A percentile compares a stretch with the other conserved stretches of the same genome.
Evolutionary conservation across 371 early-diverging fungal genomes (phyloP).

Genomic region (Phascolomyces articulosus): DNA sequence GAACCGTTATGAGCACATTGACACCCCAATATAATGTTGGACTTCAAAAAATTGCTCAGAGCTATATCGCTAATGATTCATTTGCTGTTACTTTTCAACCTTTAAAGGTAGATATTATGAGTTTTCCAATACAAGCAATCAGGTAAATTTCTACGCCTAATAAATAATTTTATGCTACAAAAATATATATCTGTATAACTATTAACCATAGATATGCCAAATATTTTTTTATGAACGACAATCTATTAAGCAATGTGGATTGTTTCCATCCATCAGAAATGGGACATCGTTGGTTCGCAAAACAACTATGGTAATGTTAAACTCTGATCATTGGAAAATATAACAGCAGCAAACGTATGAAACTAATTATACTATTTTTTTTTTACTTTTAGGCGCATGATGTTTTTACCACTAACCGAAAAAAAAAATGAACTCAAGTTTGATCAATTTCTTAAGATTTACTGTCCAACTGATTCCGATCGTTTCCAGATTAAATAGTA

Average conservation of each 20-base stretch:
- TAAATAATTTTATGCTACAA: too few relatives aligned
- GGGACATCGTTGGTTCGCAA: constrained; percentile 29
- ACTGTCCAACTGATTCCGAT: constrained; percentile 42
- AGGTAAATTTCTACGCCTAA: constrained; percentile 33
- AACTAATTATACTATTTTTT: too few relatives aligned
- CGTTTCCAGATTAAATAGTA: constrained; percentile 21
- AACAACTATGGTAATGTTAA: constrained; percentile 35
- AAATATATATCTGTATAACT: constrained; percentile 14
- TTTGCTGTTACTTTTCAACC: constrained; percentile 49
- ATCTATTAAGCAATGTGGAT: constrained; percentile 14
- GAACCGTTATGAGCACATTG: constrained; percentile 34
- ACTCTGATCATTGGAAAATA: too few relatives aligned
- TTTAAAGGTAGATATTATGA: constrained; percentile 32
- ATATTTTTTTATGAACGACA: background rate
- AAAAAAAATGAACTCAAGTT: constrained; percentile 25
- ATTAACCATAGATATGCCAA: background rate
- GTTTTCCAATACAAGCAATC: constrained; percentile 49
- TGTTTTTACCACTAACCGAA: constrained; percentile 13
- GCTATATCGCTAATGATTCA: constrained; percentile 22
- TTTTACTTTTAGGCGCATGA: constrained; percentile 9
- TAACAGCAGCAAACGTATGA: too few relatives aligned
- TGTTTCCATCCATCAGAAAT: constrained; percentile 21
- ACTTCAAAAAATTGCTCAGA: constrained; percentile 23
- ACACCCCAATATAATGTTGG: constrained; percentile 39
- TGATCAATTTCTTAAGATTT: constrained; percentile 23